Percentiles rank a stretch among this genome's conserved stretches.
These are phyloP conservation scores for Nicotiana paniculata DNA, from an alignment of 257 asterid species.

Conservation along the genomic window DNA sequence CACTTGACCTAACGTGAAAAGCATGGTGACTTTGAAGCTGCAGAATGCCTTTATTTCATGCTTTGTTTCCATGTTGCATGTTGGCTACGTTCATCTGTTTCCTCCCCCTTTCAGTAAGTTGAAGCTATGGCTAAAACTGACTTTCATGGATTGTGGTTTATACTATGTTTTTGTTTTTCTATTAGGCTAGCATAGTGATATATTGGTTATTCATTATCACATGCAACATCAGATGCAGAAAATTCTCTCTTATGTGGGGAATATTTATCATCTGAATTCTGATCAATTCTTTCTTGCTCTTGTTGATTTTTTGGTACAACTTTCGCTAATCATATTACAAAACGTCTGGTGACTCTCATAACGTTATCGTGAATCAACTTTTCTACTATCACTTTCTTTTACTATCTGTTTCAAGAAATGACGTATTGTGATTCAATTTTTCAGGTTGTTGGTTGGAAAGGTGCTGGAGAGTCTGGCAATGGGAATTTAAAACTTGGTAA, in stretches of 20 bases:
- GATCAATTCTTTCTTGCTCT: neutral
- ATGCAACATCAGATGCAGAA: neutral
- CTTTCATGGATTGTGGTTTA: neutral
- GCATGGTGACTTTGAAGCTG: neutral
- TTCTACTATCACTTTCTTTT: conserved; percentile 13
- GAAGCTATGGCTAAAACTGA: neutral
- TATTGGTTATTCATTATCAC: neutral
- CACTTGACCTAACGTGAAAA: neutral
- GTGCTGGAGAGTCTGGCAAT: conserved; percentile 32
- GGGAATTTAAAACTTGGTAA: conserved; percentile 31
- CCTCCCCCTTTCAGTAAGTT: neutral
- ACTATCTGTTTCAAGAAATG: neutral
- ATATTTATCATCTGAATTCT: neutral
- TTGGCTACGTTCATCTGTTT: neutral
- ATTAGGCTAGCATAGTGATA: neutral
- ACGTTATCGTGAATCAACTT: neutral
- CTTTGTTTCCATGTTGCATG: neutral
- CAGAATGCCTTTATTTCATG: neutral
- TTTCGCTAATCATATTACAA: neutral
- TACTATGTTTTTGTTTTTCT: neutral
- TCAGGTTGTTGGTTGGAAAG: conserved; percentile 73
- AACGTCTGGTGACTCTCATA: neutral
- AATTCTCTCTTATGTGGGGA: neutral
- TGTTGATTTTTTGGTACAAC: neutral
- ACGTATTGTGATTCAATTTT: conserved; percentile 4